These are phyloP conservation scores for Xylaria sp. DNA, from an alignment of 2,329 filamentous ascomycete genomes.

Conservation along the genomic window DNA sequence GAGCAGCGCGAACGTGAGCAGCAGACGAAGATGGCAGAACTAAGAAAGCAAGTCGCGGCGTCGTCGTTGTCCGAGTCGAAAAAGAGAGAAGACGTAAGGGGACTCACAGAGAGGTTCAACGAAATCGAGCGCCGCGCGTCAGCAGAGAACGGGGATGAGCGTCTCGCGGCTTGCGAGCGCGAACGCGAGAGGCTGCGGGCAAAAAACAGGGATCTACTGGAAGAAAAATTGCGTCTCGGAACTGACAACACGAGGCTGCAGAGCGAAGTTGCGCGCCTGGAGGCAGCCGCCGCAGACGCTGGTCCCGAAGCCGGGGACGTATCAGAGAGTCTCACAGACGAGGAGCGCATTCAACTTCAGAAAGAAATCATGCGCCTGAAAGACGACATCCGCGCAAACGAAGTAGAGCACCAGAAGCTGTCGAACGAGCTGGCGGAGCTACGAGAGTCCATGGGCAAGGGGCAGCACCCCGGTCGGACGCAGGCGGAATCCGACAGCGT, in stretches of 20 bases:
- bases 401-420: no score
- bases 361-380: no score
- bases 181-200: not conserved
- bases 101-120: not conserved
- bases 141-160: not conserved
- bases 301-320: not conserved
- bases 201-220: not conserved
- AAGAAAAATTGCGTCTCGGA: not conserved
- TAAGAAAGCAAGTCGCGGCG: not conserved
- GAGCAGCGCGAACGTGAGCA: conserved; percentile 22
- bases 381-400: not conserved
- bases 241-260: not conserved
- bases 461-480: not conserved
- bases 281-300: not conserved
- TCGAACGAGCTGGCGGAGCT: not conserved
- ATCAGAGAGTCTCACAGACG: no score
- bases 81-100: not conserved
- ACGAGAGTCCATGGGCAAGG: not conserved
- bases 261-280: not conserved
- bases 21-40: not conserved
- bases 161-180: not conserved
- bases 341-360: not conserved
- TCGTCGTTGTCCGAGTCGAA: not conserved
- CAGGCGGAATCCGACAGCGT: not conserved
- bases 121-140: not conserved